Base-by-base conservation (phyloP, 106 monocot genomes). In the Agapanthus africanus region DNA sequence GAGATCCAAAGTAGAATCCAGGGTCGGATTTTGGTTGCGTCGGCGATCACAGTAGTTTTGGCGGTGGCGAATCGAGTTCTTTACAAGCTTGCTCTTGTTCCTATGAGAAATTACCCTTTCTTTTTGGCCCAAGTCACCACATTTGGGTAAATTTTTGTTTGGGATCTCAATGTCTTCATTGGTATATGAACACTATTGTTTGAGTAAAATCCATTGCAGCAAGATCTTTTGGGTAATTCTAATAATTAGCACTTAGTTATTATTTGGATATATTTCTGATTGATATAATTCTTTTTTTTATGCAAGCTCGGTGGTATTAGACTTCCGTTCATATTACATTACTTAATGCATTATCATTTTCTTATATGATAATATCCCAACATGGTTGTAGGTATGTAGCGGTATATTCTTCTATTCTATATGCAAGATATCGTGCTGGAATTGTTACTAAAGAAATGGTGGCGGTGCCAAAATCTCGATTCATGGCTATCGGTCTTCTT, bases 51-150 rank as follows among this genome's bases (percentile, higher is more conserved):
- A 23, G 74, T 99, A 15, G 46, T 70, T 13, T 50, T 99, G 7
- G 93, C 93, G 27, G 90, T 99, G 28, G 76, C 80, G 40, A 99
- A 93, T 69, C 70, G 99, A 25, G 99, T 99, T 22, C 85, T 99
- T 13, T 99, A 99, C 68, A 99, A 99, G 71, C 93, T 93, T 6
- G 99, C 99, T 0, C 81, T 99, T 32, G 90, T 93, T 21, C 99
- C 99, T 27, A 83, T 99, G 99, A 90, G 73, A 73, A 69, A 85
- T 33, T 99, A 85, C 73, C 99, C 99, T n/a, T 99, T 99, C 83
- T 99, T 99, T 76, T 73, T 99, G 63, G 99, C 99, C 34, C 99
- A 99, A 74, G 32, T 93, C 71, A 93, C 90, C 21, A 99, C 93
- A 8, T 99, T 99, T 65, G 99, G 99, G 99, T 99, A 76, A 70